phyloP scores from a whole-genome alignment of 2,329 filamentous ascomycete genomes.

The Aspergillus fumigatiaffinis region DNA sequence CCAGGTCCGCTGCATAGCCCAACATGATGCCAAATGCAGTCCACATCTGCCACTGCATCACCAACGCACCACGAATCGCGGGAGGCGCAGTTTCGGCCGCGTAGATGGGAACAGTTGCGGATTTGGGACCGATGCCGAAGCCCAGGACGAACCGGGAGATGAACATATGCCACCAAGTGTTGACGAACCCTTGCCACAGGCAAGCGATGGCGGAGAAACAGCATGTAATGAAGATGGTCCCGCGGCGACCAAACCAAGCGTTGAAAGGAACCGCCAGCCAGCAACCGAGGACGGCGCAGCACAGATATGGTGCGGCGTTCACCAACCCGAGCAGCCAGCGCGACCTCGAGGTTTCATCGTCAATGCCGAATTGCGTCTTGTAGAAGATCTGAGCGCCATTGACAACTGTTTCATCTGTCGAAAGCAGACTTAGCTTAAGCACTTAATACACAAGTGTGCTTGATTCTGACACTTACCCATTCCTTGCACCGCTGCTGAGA shows the following conservation, averaged over 20 bases:
- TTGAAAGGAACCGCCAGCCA: constrained; percentile 74
- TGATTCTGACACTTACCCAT: constrained; percentile 45
- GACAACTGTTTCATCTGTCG: constrained; percentile 62
- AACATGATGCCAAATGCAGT: constrained; percentile 50
- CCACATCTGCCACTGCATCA: constrained; percentile 76
- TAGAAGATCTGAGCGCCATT: constrained; percentile 68
- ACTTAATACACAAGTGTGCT: too few relatives aligned
- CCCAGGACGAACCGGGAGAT: constrained; percentile 69
- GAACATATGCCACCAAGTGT: constrained; percentile 69
- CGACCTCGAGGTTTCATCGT: constrained; percentile 42
- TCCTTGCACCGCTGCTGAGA: constrained; percentile 66
- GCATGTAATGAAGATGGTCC: constrained; percentile 72
- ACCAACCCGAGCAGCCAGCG: constrained; percentile 60
- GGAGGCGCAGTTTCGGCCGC: constrained; percentile 71
- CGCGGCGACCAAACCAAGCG: constrained; percentile 63
- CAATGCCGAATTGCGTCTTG: constrained; percentile 58
- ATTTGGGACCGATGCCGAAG: constrained; percentile 73
- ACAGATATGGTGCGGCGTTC: constrained; percentile 57
- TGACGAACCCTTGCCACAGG: constrained; percentile 60
- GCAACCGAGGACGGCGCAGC: constrained; percentile 65
- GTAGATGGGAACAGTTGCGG: constrained; percentile 71
- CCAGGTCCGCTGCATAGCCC: constrained; percentile 59
- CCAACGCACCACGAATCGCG: constrained; percentile 66
- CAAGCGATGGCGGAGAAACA: constrained; percentile 60
- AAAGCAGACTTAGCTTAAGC: neutral